Conservation (phyloP, 2,329 filamentous ascomycete species). For the Samsoniella hepiali region DNA sequence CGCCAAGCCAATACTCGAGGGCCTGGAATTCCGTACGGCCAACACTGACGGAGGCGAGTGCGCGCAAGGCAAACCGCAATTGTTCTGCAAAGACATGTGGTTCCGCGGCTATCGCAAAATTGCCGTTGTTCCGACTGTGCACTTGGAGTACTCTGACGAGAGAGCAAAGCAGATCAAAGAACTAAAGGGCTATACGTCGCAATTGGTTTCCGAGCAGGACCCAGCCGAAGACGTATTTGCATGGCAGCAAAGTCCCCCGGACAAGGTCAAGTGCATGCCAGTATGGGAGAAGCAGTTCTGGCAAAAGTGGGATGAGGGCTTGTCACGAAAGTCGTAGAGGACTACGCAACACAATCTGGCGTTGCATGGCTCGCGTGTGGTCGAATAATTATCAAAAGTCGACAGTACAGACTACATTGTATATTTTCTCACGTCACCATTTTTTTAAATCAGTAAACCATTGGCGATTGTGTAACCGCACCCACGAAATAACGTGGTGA, state of each 20-base stretch:
- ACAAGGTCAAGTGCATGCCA: conserved; percentile 47
- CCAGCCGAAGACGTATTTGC: conserved; percentile 34
- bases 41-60: conserved; percentile 31
- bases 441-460: background rate
- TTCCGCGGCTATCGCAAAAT: conserved; percentile 47
- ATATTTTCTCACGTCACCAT: background rate
- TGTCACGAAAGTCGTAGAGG: background rate
- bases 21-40: conserved; percentile 43
- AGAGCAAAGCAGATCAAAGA: conserved; percentile 44
- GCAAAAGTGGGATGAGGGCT: conserved; percentile 39
- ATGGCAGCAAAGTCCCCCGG: conserved; percentile 44
- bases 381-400: background rate
- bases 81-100: conserved; percentile 59
- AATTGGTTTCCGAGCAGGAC: conserved; percentile 32
- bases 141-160: conserved; percentile 51
- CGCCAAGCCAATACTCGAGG: conserved; percentile 44
- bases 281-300: conserved; percentile 40
- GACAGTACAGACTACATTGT: background rate
- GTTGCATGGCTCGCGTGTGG: background rate
- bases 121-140: conserved; percentile 54
- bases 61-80: conserved; percentile 50
- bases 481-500: background rate
- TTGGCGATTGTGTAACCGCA: background rate
- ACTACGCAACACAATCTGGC: background rate
- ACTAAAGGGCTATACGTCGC: conserved; percentile 46